Evolutionary conservation across 805 yeast genomes (phyloP).

Genomic region (Ogataea corticis): DNA sequence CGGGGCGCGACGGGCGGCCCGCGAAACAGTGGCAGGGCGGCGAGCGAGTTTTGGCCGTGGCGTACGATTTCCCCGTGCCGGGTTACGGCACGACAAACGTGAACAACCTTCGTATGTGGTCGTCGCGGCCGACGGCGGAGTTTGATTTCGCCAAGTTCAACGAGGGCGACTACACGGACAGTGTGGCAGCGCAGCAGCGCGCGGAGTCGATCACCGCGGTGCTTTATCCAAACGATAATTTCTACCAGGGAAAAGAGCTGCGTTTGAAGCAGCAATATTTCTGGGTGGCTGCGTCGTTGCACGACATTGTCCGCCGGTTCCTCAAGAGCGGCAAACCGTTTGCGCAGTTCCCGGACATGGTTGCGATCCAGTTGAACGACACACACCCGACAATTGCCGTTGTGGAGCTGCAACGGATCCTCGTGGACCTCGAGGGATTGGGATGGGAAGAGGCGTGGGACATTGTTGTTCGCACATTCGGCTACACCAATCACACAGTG

Average conservation of each 20-base stretch:
- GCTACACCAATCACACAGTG: constrained; percentile 94
- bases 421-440: constrained; percentile 80
- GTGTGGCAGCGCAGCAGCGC: constrained; percentile 79
- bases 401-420: constrained; percentile 83
- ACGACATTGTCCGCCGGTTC: constrained; percentile 87
- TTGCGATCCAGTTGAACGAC: constrained; percentile 92
- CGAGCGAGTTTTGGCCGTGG: constrained; percentile 85
- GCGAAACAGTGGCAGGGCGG: constrained; percentile 82
- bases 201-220: constrained; percentile 94
- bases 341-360: constrained; percentile 79
- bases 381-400: constrained; percentile 93
- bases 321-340: constrained; percentile 76
- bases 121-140: constrained; percentile 85
- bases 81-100: constrained; percentile 83
- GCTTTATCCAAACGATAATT: constrained; percentile 91
- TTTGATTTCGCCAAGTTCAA: constrained; percentile 90
- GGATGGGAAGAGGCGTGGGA: constrained; percentile 86
- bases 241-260: constrained; percentile 85
- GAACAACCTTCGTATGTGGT: constrained; percentile 88
- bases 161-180: constrained; percentile 84
- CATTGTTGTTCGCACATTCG: constrained; percentile 77
- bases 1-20: constrained; percentile 51
- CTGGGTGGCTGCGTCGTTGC: constrained; percentile 94
- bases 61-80: constrained; percentile 90
- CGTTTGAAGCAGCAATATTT: constrained; percentile 94